Percentiles rank a stretch among this genome's conserved stretches.
Conservation (phyloP, 805 yeast genomes). For the Yarrowia phangngaensis region DNA sequence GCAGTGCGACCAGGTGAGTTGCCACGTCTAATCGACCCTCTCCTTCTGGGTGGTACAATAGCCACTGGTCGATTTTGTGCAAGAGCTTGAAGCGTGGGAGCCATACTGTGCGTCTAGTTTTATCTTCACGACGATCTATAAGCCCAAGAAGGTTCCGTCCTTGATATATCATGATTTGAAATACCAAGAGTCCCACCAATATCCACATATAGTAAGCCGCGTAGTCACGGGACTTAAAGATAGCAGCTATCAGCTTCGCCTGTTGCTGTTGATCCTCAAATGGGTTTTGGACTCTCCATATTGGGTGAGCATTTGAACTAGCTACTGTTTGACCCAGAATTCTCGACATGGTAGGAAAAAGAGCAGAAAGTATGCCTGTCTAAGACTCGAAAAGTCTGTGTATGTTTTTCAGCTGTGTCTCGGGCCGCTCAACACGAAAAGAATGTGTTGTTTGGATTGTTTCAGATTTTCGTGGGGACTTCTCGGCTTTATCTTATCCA, state of each 20-base stretch:
- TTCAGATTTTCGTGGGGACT: neutral
- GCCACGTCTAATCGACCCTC: constrained; percentile 3
- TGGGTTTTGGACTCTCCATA: constrained; percentile 13
- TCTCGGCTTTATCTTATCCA: constrained; percentile 7
- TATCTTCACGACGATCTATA: neutral
- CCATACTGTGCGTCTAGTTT: neutral
- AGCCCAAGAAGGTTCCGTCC: neutral
- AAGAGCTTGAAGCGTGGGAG: neutral
- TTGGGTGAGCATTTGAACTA: neutral
- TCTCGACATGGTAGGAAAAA: constrained; percentile 12
- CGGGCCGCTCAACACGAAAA: no score
- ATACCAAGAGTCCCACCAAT: constrained; percentile 6
- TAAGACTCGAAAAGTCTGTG: no score
- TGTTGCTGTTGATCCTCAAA: constrained; percentile 12
- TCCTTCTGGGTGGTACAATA: constrained; percentile 18
- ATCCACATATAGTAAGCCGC: constrained; percentile 6
- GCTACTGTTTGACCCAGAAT: constrained; percentile 11
- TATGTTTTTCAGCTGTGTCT: no score
- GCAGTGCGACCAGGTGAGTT: neutral
- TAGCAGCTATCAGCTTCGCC: constrained; percentile 1
- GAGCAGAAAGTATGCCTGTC: neutral
- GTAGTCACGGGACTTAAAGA: constrained; percentile 12
- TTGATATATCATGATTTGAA: constrained; percentile 7
- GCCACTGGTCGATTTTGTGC: constrained; percentile 14
- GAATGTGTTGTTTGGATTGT: neutral